phyloP scores from a whole-genome alignment of 2,329 filamentous ascomycete species.

The Cercospora nicotianae region DNA sequence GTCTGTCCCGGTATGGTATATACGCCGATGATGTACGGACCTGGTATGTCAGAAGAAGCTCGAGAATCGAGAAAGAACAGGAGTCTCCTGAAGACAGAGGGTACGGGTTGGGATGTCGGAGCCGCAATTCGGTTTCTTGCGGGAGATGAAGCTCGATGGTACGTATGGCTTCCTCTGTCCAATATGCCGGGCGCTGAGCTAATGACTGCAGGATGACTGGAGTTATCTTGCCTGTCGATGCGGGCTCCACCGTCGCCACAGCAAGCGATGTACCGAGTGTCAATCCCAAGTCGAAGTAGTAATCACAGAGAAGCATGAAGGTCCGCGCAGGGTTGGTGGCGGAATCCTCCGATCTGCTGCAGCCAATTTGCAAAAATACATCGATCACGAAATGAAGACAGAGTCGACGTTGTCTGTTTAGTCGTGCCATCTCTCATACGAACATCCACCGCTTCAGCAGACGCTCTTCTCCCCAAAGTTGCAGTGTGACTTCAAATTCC shows the following conservation, averaged over 20 bases:
- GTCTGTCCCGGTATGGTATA: constrained; percentile 58
- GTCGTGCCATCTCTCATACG: not conserved
- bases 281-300: constrained; percentile 12
- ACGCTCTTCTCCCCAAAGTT: not conserved
- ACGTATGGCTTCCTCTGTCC: constrained; percentile 23
- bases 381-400: not conserved
- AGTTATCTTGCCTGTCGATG: constrained; percentile 51
- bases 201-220: constrained; percentile 39
- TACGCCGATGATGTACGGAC: constrained; percentile 57
- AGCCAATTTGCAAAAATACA: not conserved
- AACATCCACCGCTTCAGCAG: not conserved
- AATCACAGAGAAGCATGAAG: not conserved
- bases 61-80: constrained; percentile 51
- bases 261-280: constrained; percentile 43
- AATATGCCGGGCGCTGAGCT: not conserved
- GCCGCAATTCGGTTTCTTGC: constrained; percentile 55
- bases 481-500: not conserved
- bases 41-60: constrained; percentile 53
- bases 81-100: constrained; percentile 55
- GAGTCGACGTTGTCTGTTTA: not conserved
- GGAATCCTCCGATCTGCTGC: not conserved
- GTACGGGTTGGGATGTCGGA: constrained; percentile 56
- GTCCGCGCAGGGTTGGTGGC: not conserved
- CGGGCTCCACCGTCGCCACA: constrained; percentile 48
- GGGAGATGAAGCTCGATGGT: constrained; percentile 55